These are phyloP conservation scores for Pigoraptor vietnamica DNA, from an alignment of 78 protist species.

Conservation along the genomic window DNA sequence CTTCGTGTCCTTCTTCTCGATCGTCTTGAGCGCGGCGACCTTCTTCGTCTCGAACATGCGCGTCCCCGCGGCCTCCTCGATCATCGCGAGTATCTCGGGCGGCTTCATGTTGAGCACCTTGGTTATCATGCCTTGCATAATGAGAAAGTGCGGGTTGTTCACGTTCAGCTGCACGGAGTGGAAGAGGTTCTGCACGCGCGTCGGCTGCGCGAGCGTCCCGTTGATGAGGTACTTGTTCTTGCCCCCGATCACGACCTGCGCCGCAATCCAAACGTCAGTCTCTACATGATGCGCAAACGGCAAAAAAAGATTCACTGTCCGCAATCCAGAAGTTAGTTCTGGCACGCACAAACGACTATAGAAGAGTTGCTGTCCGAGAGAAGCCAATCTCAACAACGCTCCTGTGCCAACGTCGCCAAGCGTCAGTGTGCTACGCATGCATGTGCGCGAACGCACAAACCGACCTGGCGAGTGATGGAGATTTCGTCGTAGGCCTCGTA, in stretches of 20 bases:
- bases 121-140: constrained; percentile 99
- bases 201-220: constrained; percentile 59
- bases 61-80: constrained; percentile 99
- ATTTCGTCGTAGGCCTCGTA: constrained; percentile 82
- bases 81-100: constrained; percentile 88
- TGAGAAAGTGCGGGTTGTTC: constrained; percentile 99
- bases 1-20: constrained; percentile 90
- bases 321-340: background rate
- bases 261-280: too few relatives aligned
- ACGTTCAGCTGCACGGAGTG: constrained; percentile 97
- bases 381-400: too few relatives aligned
- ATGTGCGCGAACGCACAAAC: too few relatives aligned
- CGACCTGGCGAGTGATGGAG: constrained; percentile 88
- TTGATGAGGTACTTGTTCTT: constrained; percentile 90
- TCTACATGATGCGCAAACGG: background rate
- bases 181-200: constrained; percentile 88
- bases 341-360: background rate
- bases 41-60: constrained; percentile 94
- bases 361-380: too few relatives aligned
- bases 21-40: constrained; percentile 60
- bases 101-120: constrained; percentile 99
- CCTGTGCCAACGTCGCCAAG: too few relatives aligned
- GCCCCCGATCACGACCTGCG: constrained; percentile 89
- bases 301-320: background rate
- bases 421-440: too few relatives aligned